A percentile compares a stretch with the other conserved stretches of the same genome.
Evolutionary conservation across 371 early-diverging fungal species (phyloP).

Genomic region (Rhizopus arrhizus): DNA sequence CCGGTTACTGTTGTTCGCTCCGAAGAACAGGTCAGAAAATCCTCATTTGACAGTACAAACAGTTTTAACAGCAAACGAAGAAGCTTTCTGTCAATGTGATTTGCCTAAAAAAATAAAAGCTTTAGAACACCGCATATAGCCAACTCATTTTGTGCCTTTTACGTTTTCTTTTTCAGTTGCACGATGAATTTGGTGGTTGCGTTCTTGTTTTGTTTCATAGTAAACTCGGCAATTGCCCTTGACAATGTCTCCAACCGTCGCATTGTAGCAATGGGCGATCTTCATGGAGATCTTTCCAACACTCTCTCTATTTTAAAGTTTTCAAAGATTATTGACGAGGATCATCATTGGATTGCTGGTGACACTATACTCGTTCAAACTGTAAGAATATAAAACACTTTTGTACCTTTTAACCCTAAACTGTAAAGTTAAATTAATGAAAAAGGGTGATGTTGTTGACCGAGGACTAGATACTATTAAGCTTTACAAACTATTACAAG

Average conservation of each 20-base stretch:
- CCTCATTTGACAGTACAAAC: slow-evolving; percentile 35
- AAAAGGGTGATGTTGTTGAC: slow-evolving; percentile 75
- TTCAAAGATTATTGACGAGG: slow-evolving; percentile 62
- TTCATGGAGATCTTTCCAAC: slow-evolving; percentile 72
- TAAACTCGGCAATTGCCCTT: neutral
- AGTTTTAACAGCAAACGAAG: slow-evolving; percentile 27
- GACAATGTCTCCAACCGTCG: slow-evolving; percentile 34
- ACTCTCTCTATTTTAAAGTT: slow-evolving; percentile 61
- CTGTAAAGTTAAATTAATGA: too few species aligned
- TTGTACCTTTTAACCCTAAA: too few species aligned
- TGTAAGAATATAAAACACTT: slow-evolving; percentile 22
- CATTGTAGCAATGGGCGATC: slow-evolving; percentile 78
- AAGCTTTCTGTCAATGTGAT: neutral
- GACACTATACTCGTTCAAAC: slow-evolving; percentile 59
- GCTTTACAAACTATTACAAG: slow-evolving; percentile 62
- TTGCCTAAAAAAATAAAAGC: too few species aligned
- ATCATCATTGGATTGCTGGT: slow-evolving; percentile 67
- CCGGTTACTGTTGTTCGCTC: slow-evolving; percentile 65
- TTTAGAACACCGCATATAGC: too few species aligned
- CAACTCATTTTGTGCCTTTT: too few species aligned
- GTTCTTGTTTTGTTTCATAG: neutral
- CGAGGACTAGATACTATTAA: slow-evolving; percentile 73
- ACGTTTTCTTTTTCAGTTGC: too few species aligned
- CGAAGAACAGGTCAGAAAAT: slow-evolving; percentile 48
- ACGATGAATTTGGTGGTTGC: neutral